Conservation (phyloP, 2,329 filamentous ascomycete genomes). For the Curvularia hawaiiensis region DNA sequence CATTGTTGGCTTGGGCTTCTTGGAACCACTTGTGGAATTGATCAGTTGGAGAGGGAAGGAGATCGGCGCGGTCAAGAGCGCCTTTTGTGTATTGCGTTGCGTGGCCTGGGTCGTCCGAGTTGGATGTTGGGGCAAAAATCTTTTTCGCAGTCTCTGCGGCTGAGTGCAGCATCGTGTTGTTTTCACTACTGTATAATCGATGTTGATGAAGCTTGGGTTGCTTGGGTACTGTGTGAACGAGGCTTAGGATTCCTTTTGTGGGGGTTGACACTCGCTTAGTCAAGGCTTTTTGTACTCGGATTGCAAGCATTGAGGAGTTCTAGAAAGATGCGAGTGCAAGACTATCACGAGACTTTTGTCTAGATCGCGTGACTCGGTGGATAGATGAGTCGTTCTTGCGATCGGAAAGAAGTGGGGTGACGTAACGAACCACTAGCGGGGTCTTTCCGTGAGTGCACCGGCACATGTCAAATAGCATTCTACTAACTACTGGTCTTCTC, state of each 20-base stretch:
- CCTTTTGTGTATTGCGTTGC: conserved; percentile 78
- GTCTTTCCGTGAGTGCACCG: neutral
- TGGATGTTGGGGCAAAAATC: conserved; percentile 67
- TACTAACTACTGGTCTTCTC: neutral
- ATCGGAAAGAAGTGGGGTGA: conserved; percentile 35
- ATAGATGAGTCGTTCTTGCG: conserved; percentile 19
- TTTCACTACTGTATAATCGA: neutral
- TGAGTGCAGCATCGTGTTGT: conserved; percentile 32
- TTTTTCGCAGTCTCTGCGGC: conserved; percentile 38
- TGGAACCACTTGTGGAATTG: conserved; percentile 95
- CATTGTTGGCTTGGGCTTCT: conserved; percentile 64
- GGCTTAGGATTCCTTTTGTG: neutral
- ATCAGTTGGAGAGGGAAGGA: conserved; percentile 68
- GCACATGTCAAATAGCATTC: neutral
- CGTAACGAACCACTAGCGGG: conserved; percentile 23
- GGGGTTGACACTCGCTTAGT: neutral
- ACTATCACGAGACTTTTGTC: conserved; percentile 5
- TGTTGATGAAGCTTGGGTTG: neutral
- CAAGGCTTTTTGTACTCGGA: conserved; percentile 7
- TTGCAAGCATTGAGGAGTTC: neutral
- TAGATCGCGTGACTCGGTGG: conserved; percentile 20
- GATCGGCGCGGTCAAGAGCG: conserved; percentile 64
- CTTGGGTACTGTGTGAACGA: neutral
- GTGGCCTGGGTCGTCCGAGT: conserved; percentile 60
- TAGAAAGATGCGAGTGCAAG: neutral